Evolutionary conservation across 768 basidiomycete species (phyloP).

Genomic region (Cyclocybe cylindracea): DNA sequence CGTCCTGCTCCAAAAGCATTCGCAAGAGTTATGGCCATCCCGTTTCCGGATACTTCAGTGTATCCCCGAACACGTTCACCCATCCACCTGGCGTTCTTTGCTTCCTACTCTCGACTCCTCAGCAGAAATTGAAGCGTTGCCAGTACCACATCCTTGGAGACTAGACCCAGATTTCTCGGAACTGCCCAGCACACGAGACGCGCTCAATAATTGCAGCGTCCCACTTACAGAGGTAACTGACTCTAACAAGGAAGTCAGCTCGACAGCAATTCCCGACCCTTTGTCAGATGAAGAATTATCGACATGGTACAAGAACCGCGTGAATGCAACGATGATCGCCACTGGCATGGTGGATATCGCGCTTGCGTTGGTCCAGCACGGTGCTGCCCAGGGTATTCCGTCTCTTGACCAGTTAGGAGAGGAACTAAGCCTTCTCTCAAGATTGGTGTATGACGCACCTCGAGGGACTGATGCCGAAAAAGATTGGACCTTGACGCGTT

Average conservation of each 20-base stretch:
- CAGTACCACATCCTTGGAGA: conserved; percentile 46
- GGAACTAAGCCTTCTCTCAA: conserved; percentile 84
- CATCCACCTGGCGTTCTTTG: conserved; percentile 58
- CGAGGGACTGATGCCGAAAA: conserved; percentile 43
- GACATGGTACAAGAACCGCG: conserved; percentile 74
- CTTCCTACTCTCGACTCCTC: conserved; percentile 62
- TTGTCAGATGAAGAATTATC: conserved; percentile 55
- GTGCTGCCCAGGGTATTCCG: conserved; percentile 76
- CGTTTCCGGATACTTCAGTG: conserved; percentile 70
- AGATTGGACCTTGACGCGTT: conserved; percentile 77
- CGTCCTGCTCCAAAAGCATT: conserved; percentile 60
- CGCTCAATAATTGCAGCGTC: conserved; percentile 31
- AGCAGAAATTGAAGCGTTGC: conserved; percentile 42
- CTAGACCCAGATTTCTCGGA: conserved; percentile 62
- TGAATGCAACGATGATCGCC: conserved; percentile 57
- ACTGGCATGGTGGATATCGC: conserved; percentile 82
- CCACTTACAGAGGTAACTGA: conserved; percentile 7
- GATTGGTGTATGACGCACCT: conserved; percentile 83
- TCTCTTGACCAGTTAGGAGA: conserved; percentile 87
- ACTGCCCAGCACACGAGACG: conserved; percentile 38
- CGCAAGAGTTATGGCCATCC: conserved; percentile 59
- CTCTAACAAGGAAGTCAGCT: conserved; percentile 13
- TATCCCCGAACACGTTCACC: conserved; percentile 74
- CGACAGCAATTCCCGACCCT: conserved; percentile 24
- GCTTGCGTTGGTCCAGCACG: conserved; percentile 81